Evolutionary conservation across 352 stramenopile species (phyloP).

Genomic region (Pythium coloratum): DNA sequence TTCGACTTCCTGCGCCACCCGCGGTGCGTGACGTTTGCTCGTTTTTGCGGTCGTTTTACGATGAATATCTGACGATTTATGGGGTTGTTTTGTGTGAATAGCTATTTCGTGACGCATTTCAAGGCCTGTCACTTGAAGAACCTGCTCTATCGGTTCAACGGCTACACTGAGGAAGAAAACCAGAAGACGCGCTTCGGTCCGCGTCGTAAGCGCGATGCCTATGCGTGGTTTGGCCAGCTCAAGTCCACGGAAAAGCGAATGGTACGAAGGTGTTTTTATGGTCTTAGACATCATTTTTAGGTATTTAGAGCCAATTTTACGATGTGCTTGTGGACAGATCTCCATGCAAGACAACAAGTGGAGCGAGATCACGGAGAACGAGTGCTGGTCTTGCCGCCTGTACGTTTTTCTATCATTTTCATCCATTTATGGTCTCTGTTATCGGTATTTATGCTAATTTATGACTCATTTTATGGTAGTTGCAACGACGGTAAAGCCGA

Average conservation of each 20-base stretch:
- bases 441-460: background rate
- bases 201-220: conserved; percentile 66
- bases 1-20: conserved; percentile 79
- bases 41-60: background rate
- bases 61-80: background rate
- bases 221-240: conserved; percentile 70
- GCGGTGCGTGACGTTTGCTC: conserved; percentile 32
- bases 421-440: background rate
- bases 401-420: conserved; percentile 19
- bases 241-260: conserved; percentile 87
- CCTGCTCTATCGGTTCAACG: conserved; percentile 76
- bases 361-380: conserved; percentile 73
- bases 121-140: conserved; percentile 82
- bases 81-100: conserved; percentile 10
- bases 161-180: conserved; percentile 73
- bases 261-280: conserved; percentile 26
- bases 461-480: conserved; percentile 28
- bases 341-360: conserved; percentile 87
- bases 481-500: conserved; percentile 60
- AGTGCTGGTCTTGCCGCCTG: conserved; percentile 74
- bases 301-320: background rate
- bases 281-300: background rate
- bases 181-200: conserved; percentile 70
- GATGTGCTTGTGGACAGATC: conserved; percentile 37
- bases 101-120: conserved; percentile 82